Evolutionary conservation across 441 rosid genomes (phyloP).

Genomic region (Kokia cookei): DNA sequence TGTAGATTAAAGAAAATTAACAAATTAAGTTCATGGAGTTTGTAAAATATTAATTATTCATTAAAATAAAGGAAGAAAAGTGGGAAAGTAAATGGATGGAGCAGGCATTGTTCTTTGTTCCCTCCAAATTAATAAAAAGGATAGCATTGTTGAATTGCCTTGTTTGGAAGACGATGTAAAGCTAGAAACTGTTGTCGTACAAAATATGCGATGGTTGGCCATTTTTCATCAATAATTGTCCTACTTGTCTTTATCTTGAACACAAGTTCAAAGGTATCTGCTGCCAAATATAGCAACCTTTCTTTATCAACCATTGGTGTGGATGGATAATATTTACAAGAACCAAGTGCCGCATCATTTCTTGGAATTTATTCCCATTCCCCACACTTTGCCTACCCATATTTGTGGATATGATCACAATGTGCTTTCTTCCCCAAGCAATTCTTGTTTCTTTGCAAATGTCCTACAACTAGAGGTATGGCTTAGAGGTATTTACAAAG

Average conservation of each 20-base stretch:
- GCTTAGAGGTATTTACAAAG: too few species aligned
- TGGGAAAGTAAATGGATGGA: not conserved
- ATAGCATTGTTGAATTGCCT: not conserved
- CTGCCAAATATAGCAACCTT: constrained; percentile 3
- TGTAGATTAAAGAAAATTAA: too few species aligned
- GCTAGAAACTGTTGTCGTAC: not conserved
- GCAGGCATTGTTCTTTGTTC: not conserved
- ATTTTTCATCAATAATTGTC: too few species aligned
- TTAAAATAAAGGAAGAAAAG: not conserved
- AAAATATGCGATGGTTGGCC: too few species aligned
- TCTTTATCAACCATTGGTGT: not conserved
- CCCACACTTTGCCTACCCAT: not conserved
- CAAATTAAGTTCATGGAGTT: too few species aligned
- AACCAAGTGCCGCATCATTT: not conserved
- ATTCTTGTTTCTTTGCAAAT: too few species aligned
- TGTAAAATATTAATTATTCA: too few species aligned
- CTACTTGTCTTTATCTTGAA: not conserved
- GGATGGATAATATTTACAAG: not conserved
- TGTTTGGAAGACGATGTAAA: not conserved
- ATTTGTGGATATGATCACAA: not conserved
- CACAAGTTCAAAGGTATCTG: not conserved
- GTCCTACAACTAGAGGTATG: too few species aligned
- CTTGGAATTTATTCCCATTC: constrained; percentile 17
- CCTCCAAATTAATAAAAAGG: not conserved
- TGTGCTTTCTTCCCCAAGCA: not conserved